Percentiles rank a stretch among this genome's conserved stretches.
Evolutionary conservation across 2,329 filamentous ascomycete species (phyloP).

Genomic region (Trichoderma harzianum): DNA sequence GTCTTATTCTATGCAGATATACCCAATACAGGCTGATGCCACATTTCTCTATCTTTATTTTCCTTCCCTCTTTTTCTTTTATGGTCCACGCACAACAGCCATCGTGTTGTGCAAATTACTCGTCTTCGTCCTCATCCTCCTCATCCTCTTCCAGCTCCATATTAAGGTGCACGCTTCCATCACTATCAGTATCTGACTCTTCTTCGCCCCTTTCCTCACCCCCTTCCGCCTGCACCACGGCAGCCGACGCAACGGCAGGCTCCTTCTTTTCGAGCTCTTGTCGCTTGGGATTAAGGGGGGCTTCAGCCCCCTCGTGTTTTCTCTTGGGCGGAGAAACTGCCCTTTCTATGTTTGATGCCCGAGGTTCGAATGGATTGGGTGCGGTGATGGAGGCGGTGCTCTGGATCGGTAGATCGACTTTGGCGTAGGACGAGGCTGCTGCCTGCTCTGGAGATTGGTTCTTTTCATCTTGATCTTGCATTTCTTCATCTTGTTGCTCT

Average conservation of each 20-base stretch:
- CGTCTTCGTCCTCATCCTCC: constrained; percentile 27
- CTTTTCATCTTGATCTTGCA: constrained; percentile 16
- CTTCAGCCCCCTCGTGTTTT: constrained; percentile 38
- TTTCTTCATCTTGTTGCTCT: constrained; percentile 27
- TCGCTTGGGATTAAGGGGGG: constrained; percentile 36
- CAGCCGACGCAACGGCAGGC: constrained; percentile 1
- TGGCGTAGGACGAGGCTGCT: constrained; percentile 22
- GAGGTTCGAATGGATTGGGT: constrained; percentile 36
- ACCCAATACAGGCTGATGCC: constrained; percentile 9
- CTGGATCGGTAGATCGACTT: constrained; percentile 29
- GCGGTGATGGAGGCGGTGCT: constrained; percentile 33
- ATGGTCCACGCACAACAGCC: neutral
- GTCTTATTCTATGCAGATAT: constrained; percentile 8
- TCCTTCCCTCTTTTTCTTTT: neutral
- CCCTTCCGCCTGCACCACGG: constrained; percentile 20
- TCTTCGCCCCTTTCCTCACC: constrained; percentile 27
- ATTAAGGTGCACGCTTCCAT: constrained; percentile 56
- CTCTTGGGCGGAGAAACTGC: constrained; percentile 35
- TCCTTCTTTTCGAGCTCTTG: constrained; percentile 37
- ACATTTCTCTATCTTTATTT: neutral
- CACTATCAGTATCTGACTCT: constrained; percentile 40
- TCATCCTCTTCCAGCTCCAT: constrained; percentile 56
- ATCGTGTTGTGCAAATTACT: neutral
- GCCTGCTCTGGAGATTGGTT: constrained; percentile 14
- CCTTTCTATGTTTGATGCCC: constrained; percentile 20